Conservation (phyloP, 345 rosid species). For the Pistacia vera region DNA sequence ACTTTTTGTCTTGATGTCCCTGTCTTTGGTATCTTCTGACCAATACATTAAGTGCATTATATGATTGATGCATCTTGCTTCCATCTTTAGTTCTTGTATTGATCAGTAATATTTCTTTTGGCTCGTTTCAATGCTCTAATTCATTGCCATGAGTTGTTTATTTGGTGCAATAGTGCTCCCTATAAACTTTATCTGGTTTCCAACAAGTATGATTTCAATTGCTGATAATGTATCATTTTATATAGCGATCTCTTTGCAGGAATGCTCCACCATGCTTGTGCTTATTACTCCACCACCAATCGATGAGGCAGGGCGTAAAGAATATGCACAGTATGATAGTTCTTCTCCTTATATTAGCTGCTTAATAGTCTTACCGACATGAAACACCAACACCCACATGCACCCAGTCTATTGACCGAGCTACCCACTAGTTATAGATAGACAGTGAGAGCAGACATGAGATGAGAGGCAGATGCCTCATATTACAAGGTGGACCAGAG, state of each 20-base stretch:
- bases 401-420: not conserved
- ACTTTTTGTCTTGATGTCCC: not conserved
- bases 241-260: slow-evolving; percentile 39
- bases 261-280: slow-evolving; percentile 69
- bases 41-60: not conserved
- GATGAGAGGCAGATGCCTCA: not conserved
- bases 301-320: slow-evolving; percentile 65
- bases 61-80: not conserved
- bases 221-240: slow-evolving; percentile 13
- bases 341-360: slow-evolving; percentile 7
- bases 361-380: not conserved
- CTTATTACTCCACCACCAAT: slow-evolving; percentile 90
- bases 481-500: not conserved
- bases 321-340: slow-evolving; percentile 57
- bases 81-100: not conserved
- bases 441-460: not conserved
- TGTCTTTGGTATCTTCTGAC: not conserved
- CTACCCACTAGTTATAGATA: not conserved
- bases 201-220: not conserved
- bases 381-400: not conserved
- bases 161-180: not conserved
- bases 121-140: not conserved
- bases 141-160: not conserved
- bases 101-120: not conserved
- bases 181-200: not conserved